Evolutionary conservation across 345 rosid genomes (phyloP).

Genomic region (Orychophragmus violaceus): DNA sequence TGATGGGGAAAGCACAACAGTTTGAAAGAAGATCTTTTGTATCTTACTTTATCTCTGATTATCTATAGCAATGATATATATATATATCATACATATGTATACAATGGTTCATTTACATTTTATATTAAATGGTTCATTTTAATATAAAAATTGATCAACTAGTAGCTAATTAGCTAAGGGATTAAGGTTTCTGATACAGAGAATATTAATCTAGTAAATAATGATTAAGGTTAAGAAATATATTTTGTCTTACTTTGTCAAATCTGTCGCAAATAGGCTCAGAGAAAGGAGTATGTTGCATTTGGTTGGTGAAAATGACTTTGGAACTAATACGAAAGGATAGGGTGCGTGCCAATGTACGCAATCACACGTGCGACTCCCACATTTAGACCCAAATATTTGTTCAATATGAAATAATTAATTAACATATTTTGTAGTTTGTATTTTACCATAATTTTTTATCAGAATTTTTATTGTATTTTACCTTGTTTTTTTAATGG

Average conservation of each 20-base stretch:
- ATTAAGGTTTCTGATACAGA: background rate
- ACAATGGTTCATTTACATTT: background rate
- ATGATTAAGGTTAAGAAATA: slow-evolving; percentile 15
- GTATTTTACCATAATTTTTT: background rate
- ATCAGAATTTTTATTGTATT: no score
- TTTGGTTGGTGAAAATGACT: slow-evolving; percentile 34
- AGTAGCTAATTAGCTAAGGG: background rate
- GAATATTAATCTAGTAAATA: background rate
- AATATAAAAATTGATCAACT: background rate
- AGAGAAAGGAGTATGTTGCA: slow-evolving; percentile 17
- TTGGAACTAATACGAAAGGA: slow-evolving; percentile 32
- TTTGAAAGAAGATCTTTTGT: slow-evolving; percentile 1
- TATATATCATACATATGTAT: background rate
- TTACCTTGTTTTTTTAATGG: background rate
- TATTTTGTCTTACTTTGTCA: slow-evolving; percentile 7
- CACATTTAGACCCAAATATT: slow-evolving; percentile 7
- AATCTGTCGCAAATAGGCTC: slow-evolving; percentile 11
- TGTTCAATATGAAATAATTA: background rate
- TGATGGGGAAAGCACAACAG: slow-evolving; percentile 24
- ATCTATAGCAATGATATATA: background rate
- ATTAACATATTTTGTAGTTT: background rate
- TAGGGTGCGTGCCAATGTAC: slow-evolving; percentile 24
- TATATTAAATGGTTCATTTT: background rate
- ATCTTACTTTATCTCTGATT: slow-evolving; percentile 1
- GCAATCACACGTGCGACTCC: slow-evolving; percentile 28